Percentiles rank a stretch among this genome's conserved stretches.
phyloP scores from a whole-genome alignment of 106 monocot species.

The Dactylorhiza incarnata region DNA sequence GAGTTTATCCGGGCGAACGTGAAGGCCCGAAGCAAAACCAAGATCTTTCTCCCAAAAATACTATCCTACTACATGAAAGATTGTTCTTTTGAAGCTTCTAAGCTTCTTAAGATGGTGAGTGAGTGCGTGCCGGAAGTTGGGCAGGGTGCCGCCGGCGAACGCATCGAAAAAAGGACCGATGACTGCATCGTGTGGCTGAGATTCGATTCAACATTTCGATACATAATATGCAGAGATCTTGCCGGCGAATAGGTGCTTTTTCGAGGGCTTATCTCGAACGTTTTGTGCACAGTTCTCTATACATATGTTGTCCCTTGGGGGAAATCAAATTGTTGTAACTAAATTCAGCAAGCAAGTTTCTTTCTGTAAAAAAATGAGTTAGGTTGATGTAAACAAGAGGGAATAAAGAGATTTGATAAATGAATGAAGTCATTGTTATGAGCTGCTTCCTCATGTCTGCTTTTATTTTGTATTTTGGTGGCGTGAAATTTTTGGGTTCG shows the following conservation, averaged over 20 bases:
- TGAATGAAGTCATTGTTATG: neutral
- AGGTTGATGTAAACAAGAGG: neutral
- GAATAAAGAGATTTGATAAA: neutral
- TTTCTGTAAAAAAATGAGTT: neutral
- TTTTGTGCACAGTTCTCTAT: neutral
- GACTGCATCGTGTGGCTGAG: slow-evolving; percentile 55
- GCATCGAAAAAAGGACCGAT: slow-evolving; percentile 23
- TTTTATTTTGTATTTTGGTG: too few relatives aligned
- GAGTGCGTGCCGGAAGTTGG: slow-evolving; percentile 42
- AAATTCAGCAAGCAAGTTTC: neutral
- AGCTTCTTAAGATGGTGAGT: slow-evolving; percentile 37
- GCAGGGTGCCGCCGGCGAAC: slow-evolving; percentile 21
- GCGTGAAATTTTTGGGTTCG: too few relatives aligned
- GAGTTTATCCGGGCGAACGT: slow-evolving; percentile 59
- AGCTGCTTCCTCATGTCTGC: too few relatives aligned
- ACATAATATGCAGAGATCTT: slow-evolving; percentile 64
- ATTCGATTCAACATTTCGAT: slow-evolving; percentile 72
- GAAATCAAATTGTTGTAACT: neutral
- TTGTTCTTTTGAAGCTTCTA: slow-evolving; percentile 35
- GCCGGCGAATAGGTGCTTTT: slow-evolving; percentile 16
- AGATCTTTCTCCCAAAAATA: slow-evolving; percentile 52
- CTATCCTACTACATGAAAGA: slow-evolving; percentile 61
- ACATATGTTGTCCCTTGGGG: neutral
- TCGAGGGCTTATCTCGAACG: neutral
- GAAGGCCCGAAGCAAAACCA: slow-evolving; percentile 25